These are phyloP conservation scores for Trypanosoma congolense DNA, from an alignment of 208 protist species.

Conservation along the genomic window DNA sequence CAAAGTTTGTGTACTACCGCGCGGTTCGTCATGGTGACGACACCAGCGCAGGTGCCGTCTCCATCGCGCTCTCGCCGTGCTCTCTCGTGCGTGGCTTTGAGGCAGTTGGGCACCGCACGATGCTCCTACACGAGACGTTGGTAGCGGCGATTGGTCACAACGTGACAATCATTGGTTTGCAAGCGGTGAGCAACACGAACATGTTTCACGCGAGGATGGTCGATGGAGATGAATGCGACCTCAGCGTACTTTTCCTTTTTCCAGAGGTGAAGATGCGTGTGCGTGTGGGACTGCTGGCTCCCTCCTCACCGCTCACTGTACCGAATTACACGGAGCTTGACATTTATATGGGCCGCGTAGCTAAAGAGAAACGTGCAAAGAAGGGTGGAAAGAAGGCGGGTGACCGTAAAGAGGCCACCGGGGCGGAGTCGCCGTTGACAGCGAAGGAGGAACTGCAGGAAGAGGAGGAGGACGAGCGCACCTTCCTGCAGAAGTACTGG, in stretches of 20 bases:
- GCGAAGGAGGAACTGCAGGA: constrained; percentile 11
- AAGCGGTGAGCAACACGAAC: constrained; percentile 74
- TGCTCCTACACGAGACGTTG: constrained; percentile 70
- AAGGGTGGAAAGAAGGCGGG: constrained; percentile 2
- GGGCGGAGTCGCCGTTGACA: constrained; percentile 19
- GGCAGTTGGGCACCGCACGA: constrained; percentile 59
- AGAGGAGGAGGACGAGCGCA: constrained; percentile 55
- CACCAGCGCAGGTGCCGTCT: constrained; percentile 20
- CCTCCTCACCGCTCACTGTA: constrained; percentile 25
- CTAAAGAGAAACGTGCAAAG: background rate
- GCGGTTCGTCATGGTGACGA: constrained; percentile 18
- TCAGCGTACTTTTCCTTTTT: constrained; percentile 77
- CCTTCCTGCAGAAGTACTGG: constrained; percentile 90
- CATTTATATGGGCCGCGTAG: constrained; percentile 21
- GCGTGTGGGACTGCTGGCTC: constrained; percentile 39
- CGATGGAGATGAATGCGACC: constrained; percentile 81
- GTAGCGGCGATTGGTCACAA: constrained; percentile 48
- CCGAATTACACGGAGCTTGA: constrained; percentile 74
- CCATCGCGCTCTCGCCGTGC: constrained; percentile 68
- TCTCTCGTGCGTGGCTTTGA: constrained; percentile 82
- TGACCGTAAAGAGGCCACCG: background rate
- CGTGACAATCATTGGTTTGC: constrained; percentile 56
- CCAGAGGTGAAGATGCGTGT: constrained; percentile 52
- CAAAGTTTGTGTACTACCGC: constrained; percentile 72
- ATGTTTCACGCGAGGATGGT: constrained; percentile 84